Evolutionary conservation across 371 early-diverging fungal genomes (phyloP), one percentile per base, ranked within the genome.

Genomic region (Gilbertella persicaria): DNA sequence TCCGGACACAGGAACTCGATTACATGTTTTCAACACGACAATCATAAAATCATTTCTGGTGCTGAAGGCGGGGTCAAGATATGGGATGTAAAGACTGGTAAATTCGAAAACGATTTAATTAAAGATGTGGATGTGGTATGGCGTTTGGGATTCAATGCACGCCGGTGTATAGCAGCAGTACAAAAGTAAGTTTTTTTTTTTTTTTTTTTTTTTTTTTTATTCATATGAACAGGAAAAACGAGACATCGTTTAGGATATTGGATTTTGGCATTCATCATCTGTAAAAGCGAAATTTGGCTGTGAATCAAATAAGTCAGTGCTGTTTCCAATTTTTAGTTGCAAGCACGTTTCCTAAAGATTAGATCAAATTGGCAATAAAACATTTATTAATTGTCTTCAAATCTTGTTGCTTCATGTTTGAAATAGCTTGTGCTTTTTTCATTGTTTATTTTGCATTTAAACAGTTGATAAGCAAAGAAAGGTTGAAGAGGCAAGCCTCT

Each of bases 21-120:
- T 48, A 98, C 96, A 1, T 95, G 96, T 53, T 92, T 98, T 76
- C 94, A 95, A 55, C 92, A 94, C 61, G 94, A 97, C 56, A 81
- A 80, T 13, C 66, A 81, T 17, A 93, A 91, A 50, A 85, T 96
- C n/a, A 92, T 97, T 6, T 91, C 91, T 19, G 96, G 98, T 0
- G 89, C 92, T 9, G 96, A 95, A 45, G 90, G 90, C 12, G 91
- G 90, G 0, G 73, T 97, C 21, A 96, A 96, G 62, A 79, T 97
- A 67, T 97, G 97, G 96, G 92, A 98, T 64, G 83, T 94, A 25
- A 69, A 87, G 60, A 79, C 90, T 9, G 96, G 96, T 4, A 69
- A 76, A 16, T 85, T 84, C 53, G 71, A 90, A 0, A 71, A 92
- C 20, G 93, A 97, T 59, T 62, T 96, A 47, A 63, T 89, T 37